A percentile compares a stretch with the other conserved stretches of the same genome.
Evolutionary conservation across 805 yeast species (phyloP).

Genomic region (Metschnikowia lachancei): DNA sequence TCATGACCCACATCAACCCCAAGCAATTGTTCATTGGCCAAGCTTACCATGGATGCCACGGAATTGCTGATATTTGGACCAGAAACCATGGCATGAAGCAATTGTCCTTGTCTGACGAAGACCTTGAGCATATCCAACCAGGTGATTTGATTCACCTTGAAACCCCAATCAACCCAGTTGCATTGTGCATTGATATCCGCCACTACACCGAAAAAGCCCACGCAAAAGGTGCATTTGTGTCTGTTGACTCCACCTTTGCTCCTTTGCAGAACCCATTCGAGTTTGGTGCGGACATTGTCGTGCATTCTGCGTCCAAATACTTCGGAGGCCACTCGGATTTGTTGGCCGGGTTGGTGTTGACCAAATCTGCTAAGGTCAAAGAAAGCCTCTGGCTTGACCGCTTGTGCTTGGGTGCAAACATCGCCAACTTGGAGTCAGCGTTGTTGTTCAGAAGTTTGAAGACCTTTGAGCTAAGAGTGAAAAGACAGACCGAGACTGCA

Average conservation of each 20-base stretch:
- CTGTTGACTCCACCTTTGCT: conserved; percentile 87
- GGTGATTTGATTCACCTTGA: conserved; percentile 85
- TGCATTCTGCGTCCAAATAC: conserved; percentile 92
- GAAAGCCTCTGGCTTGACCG: conserved; percentile 58
- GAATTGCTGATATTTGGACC: conserved; percentile 59
- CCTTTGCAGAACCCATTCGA: conserved; percentile 80
- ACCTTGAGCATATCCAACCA: conserved; percentile 46
- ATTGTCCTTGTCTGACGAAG: conserved; percentile 31
- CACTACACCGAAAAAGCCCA: conserved; percentile 71
- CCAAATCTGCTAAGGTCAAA: conserved; percentile 52
- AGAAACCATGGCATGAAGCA: conserved; percentile 58
- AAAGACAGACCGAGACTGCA: conserved; percentile 63
- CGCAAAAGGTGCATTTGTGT: conserved; percentile 65
- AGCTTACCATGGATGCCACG: conserved; percentile 84
- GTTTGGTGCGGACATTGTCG: conserved; percentile 81
- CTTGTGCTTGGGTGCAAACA: conserved; percentile 69
- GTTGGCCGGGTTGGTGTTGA: conserved; percentile 74
- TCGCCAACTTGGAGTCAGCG: conserved; percentile 74
- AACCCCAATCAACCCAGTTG: conserved; percentile 86
- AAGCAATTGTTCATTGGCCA: conserved; percentile 70
- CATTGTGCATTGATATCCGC: conserved; percentile 59
- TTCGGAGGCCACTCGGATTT: conserved; percentile 96
- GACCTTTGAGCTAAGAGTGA: conserved; percentile 72
- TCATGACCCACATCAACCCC: conserved; percentile 68
- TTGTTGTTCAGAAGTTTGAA: conserved; percentile 75